phyloP scores from a whole-genome alignment of 495 filamentous ascomycete species.

The Aspergillus haitiensis region DNA sequence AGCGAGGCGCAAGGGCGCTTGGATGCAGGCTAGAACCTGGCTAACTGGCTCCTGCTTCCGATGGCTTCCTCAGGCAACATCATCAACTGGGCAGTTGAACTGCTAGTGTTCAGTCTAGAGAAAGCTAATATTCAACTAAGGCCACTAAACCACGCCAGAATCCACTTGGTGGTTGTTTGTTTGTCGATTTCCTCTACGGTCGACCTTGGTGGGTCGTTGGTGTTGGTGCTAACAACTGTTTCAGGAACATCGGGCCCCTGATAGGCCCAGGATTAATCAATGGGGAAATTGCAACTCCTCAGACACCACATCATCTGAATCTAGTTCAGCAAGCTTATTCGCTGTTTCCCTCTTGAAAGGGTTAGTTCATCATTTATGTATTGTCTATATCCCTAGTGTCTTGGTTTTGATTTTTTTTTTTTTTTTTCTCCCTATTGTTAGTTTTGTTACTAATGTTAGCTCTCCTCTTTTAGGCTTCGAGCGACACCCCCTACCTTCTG shows the following conservation, averaged over 20 bases:
- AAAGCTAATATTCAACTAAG: slow-evolving; percentile 8
- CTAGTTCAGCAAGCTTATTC: slow-evolving; percentile 18
- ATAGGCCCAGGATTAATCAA: slow-evolving; percentile 9
- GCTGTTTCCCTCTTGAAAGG: slow-evolving; percentile 10
- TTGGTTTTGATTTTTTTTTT: too few relatives aligned
- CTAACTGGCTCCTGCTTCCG: slow-evolving; percentile 9
- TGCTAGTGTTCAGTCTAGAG: slow-evolving; percentile 12
- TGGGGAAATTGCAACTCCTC: slow-evolving; percentile 16
- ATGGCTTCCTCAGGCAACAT: slow-evolving; percentile 3
- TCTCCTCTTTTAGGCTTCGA: not conserved
- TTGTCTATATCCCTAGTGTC: not conserved
- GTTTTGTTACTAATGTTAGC: not conserved
- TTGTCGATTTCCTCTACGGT: slow-evolving; percentile 15
- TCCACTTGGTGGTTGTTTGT: slow-evolving; percentile 20
- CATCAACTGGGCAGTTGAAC: slow-evolving; percentile 12
- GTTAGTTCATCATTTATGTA: not conserved
- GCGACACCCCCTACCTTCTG: not conserved
- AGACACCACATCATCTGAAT: slow-evolving; percentile 8
- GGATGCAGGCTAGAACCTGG: slow-evolving; percentile 23
- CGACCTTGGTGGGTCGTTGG: slow-evolving; percentile 12
- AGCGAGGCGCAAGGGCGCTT: slow-evolving; percentile 29
- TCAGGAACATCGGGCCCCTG: slow-evolving; percentile 15
- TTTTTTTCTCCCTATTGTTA: too few relatives aligned
- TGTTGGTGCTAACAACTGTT: slow-evolving; percentile 19
- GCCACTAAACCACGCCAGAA: slow-evolving; percentile 1